A percentile compares a stretch with the other conserved stretches of the same genome.
phyloP scores from a whole-genome alignment of 2,329 filamentous ascomycete species.

The Neofusicoccum laricinum region DNA sequence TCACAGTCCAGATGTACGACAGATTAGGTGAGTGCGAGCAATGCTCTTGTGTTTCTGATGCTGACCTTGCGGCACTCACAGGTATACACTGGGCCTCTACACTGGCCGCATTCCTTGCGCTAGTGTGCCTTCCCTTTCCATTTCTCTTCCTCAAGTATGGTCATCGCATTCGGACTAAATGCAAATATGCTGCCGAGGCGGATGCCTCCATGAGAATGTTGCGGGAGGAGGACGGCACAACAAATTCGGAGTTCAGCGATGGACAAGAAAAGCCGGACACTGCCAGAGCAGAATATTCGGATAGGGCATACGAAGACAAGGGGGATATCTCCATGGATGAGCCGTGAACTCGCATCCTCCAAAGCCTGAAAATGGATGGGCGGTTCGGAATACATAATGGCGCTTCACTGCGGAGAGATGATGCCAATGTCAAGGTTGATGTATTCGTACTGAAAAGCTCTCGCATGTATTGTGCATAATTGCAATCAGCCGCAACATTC shows the following conservation, averaged over 20 bases:
- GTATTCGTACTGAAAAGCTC: too few relatives aligned
- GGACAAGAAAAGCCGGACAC: constrained; percentile 25
- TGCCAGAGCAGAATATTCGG: constrained; percentile 29
- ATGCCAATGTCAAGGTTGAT: too few relatives aligned
- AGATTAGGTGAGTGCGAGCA: constrained; percentile 22
- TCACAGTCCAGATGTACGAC: constrained; percentile 62
- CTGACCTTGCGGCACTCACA: not conserved
- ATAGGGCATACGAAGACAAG: too few relatives aligned
- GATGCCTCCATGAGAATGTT: constrained; percentile 55
- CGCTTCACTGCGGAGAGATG: too few relatives aligned
- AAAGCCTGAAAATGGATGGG: too few relatives aligned
- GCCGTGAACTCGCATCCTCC: too few relatives aligned
- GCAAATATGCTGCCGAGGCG: constrained; percentile 68
- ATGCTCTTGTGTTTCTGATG: too few relatives aligned
- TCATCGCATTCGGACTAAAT: constrained; percentile 58
- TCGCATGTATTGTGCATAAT: too few relatives aligned
- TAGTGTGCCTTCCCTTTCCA: constrained; percentile 70
- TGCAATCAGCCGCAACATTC: too few relatives aligned
- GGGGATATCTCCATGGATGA: too few relatives aligned
- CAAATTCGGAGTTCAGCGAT: too few relatives aligned
- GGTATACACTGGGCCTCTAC: constrained; percentile 70
- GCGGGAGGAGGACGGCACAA: not conserved
- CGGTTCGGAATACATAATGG: too few relatives aligned
- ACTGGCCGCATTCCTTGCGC: constrained; percentile 69
- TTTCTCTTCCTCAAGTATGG: constrained; percentile 76